Evolutionary conservation across 805 yeast genomes (phyloP).

Genomic region (Candida oleophila): DNA sequence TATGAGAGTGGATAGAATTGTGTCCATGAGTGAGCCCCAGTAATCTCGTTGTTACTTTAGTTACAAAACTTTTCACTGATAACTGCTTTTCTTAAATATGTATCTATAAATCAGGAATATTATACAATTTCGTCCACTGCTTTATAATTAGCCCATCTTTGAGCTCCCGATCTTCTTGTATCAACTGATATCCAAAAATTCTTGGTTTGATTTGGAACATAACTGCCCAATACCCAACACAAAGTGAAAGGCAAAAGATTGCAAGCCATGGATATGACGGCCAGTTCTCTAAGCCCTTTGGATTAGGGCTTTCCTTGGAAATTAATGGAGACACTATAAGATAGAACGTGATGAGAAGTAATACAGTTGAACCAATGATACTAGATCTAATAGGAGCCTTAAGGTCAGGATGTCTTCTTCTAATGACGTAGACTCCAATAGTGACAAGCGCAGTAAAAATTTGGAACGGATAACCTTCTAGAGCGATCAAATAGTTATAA

Average conservation of each 20-base stretch:
- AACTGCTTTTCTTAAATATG: not conserved
- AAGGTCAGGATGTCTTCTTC: slow-evolving; percentile 48
- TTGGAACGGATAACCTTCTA: slow-evolving; percentile 53
- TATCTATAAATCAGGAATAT: not conserved
- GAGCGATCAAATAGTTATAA: slow-evolving; percentile 49
- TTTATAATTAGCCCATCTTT: slow-evolving; percentile 61
- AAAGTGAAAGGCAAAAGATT: slow-evolving; percentile 37
- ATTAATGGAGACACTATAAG: slow-evolving; percentile 51
- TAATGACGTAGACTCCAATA: slow-evolving; percentile 54
- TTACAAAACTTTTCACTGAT: too few relatives aligned
- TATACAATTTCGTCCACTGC: slow-evolving; percentile 47
- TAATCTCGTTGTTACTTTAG: not conserved
- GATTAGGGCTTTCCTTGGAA: slow-evolving; percentile 36
- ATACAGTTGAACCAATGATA: slow-evolving; percentile 44
- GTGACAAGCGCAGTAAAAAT: slow-evolving; percentile 52
- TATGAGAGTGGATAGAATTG: slow-evolving; percentile 3
- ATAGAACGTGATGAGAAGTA: slow-evolving; percentile 46
- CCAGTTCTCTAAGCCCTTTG: slow-evolving; percentile 39
- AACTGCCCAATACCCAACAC: slow-evolving; percentile 55
- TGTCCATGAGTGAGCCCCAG: not conserved
- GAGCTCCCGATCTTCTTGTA: slow-evolving; percentile 37
- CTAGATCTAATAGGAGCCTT: slow-evolving; percentile 54
- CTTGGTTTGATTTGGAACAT: slow-evolving; percentile 51
- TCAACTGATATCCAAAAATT: slow-evolving; percentile 44
- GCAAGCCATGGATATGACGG: slow-evolving; percentile 52